phyloP scores from a whole-genome alignment of 228 moss, liverwort and hornwort genomes.

The Sphagnum magellanicum region DNA sequence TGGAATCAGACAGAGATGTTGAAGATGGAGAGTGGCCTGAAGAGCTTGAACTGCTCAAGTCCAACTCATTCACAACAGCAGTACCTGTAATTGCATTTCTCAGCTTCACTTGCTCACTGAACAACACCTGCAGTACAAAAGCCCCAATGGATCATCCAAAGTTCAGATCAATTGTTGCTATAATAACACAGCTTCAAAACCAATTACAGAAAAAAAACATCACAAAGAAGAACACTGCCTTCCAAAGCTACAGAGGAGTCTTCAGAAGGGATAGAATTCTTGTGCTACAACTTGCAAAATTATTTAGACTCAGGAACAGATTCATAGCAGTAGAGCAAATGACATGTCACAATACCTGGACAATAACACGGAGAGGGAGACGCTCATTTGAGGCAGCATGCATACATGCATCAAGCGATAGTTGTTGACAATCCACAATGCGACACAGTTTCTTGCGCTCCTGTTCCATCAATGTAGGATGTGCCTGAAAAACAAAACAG shows the following conservation, averaged over 20 bases:
- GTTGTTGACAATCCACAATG: conserved; percentile 51
- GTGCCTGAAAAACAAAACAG: conserved; percentile 20
- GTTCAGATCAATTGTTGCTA: too few species aligned
- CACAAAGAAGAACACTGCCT: too few species aligned
- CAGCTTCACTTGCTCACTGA: conserved; percentile 59
- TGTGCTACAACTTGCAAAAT: too few species aligned
- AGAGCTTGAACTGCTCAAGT: conserved; percentile 14
- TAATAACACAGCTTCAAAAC: too few species aligned
- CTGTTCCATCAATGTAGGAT: conserved; percentile 54
- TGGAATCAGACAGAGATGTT: conserved; percentile 18
- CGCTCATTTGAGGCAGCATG: conserved; percentile 64
- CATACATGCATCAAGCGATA: conserved; percentile 53
- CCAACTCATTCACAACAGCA: conserved; percentile 28
- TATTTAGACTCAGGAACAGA: too few species aligned
- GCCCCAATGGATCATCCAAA: not conserved
- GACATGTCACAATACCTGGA: conserved; percentile 25
- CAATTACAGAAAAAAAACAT: too few species aligned
- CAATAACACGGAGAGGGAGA: conserved; percentile 59
- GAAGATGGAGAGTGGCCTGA: conserved; percentile 8
- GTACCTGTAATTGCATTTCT: conserved; percentile 44
- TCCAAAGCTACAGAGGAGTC: too few species aligned
- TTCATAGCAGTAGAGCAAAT: too few species aligned
- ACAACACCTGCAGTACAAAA: conserved; percentile 27
- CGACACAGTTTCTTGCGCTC: conserved; percentile 65
- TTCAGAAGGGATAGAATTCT: too few species aligned